phyloP scores from a whole-genome alignment of 805 yeast species.

The Cyberlindnera xylosilytica region DNA sequence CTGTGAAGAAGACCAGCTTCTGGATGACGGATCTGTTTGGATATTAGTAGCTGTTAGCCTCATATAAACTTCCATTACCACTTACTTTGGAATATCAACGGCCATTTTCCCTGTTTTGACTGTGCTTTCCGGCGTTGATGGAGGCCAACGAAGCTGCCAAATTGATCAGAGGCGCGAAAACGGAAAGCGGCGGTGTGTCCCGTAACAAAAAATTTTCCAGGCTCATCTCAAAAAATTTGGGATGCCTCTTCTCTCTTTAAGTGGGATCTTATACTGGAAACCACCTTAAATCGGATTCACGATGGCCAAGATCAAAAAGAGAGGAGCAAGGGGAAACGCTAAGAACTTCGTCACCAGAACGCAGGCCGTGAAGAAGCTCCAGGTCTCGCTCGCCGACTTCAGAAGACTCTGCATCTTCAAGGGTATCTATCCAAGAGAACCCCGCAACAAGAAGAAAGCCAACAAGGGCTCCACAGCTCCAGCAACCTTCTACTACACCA shows the following conservation, averaged over 20 bases:
- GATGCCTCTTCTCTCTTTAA: background rate
- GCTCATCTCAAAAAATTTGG: constrained; percentile 6
- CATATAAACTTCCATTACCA: no score
- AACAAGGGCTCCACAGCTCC: constrained; percentile 98
- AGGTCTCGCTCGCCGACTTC: constrained; percentile 93
- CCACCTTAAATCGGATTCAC: background rate
- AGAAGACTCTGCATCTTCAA: constrained; percentile 95
- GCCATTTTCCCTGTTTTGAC: constrained; percentile 20
- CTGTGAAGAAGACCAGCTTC: constrained; percentile 72
- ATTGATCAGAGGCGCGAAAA: background rate
- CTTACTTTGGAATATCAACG: constrained; percentile 28
- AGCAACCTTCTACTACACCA: constrained; percentile 87
- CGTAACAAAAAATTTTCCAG: constrained; percentile 5
- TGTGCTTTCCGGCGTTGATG: background rate
- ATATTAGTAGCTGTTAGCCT: no score
- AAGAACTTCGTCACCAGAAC: constrained; percentile 91
- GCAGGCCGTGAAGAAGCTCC: constrained; percentile 88
- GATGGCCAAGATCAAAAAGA: constrained; percentile 55
- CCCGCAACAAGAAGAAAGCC: constrained; percentile 92
- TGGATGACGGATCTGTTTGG: constrained; percentile 52
- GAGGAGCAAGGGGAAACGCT: constrained; percentile 83
- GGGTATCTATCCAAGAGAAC: constrained; percentile 97
- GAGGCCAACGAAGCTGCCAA: no score
- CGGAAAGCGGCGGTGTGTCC: background rate
- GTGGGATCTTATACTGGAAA: background rate